These are phyloP conservation scores for Sporothrix brasiliensis DNA, from an alignment of 2,329 filamentous ascomycete genomes.

Conservation along the genomic window DNA sequence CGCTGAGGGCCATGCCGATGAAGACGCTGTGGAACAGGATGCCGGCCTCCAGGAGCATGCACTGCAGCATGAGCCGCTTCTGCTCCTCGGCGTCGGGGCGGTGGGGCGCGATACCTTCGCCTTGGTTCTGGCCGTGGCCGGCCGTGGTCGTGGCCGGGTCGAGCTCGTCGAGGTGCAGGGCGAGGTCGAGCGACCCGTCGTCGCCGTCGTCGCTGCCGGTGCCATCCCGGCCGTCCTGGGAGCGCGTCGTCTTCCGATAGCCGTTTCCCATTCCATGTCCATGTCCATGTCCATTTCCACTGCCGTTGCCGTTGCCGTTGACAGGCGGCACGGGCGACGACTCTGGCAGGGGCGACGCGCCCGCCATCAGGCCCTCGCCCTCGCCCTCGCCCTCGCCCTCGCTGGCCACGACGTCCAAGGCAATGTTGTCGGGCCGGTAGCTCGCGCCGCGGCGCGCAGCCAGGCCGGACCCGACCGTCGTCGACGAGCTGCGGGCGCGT, in stretches of 20 bases:
- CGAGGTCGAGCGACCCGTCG: slow-evolving; percentile 54
- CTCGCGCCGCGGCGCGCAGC: slow-evolving; percentile 45
- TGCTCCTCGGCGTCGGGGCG: slow-evolving; percentile 56
- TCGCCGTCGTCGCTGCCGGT: slow-evolving; percentile 49
- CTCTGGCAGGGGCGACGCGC: slow-evolving; percentile 61
- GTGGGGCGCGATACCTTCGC: slow-evolving; percentile 40
- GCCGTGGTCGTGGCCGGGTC: slow-evolving; percentile 42
- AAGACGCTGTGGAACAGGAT: slow-evolving; percentile 80
- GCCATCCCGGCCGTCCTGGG: slow-evolving; percentile 34
- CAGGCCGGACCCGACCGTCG: slow-evolving; percentile 40
- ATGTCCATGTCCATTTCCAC: background rate
- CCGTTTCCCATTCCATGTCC: background rate
- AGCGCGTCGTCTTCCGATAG: background rate
- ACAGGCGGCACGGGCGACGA: slow-evolving; percentile 49
- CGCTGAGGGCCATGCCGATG: slow-evolving; percentile 83
- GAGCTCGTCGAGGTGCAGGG: slow-evolving; percentile 64
- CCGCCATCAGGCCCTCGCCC: slow-evolving; percentile 57
- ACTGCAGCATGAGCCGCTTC: slow-evolving; percentile 72
- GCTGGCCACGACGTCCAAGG: slow-evolving; percentile 55
- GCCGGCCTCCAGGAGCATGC: slow-evolving; percentile 76
- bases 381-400: slow-evolving; percentile 47
- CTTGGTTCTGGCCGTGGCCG: slow-evolving; percentile 24
- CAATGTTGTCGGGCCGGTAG: slow-evolving; percentile 54
- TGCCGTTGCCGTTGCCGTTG: slow-evolving; percentile 33
- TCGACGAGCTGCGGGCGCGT: background rate